Conservation (phyloP, 2,329 filamentous ascomycete species). For the Parastagonospora avenae region DNA sequence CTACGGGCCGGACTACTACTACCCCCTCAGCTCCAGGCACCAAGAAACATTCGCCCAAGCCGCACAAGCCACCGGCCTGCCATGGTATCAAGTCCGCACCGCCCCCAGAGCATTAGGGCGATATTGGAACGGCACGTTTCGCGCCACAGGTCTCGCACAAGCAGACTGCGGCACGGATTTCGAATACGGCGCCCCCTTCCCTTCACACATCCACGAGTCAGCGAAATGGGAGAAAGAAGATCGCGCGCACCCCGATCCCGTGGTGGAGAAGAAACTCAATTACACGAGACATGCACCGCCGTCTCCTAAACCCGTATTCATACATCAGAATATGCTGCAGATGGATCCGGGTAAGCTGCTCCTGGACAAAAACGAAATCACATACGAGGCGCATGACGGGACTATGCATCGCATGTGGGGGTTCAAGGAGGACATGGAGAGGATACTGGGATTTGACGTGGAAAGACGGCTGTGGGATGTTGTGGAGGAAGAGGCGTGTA, state of each 20-base stretch:
- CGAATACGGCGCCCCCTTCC: conserved; percentile 18
- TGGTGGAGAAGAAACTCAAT: conserved; percentile 6
- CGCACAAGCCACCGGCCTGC: conserved; percentile 48
- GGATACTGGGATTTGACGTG: conserved; percentile 29
- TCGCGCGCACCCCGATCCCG: neutral
- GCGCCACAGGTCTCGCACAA: conserved; percentile 22
- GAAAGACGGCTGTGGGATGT: conserved; percentile 32
- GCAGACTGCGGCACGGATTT: conserved; percentile 26
- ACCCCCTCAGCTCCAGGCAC: conserved; percentile 56
- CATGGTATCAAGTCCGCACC: conserved; percentile 50
- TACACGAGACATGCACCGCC: conserved; percentile 4
- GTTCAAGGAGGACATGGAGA: conserved; percentile 9
- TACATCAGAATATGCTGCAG: conserved; percentile 29
- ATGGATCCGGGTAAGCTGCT: conserved; percentile 22
- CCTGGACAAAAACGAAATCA: conserved; percentile 1
- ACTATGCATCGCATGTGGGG: conserved; percentile 28
- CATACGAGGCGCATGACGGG: conserved; percentile 11
- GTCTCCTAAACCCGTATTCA: conserved; percentile 19
- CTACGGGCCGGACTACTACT: conserved; percentile 59
- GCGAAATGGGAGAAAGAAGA: conserved; percentile 14
- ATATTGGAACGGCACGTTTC: conserved; percentile 12
- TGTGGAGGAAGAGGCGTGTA: conserved; percentile 27
- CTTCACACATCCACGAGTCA: conserved; percentile 17
- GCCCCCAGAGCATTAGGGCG: conserved; percentile 39
- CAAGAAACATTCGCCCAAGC: conserved; percentile 57